Base-by-base conservation (phyloP, 371 early-diverging fungal species). In the Fennellomyces sp. region DNA sequence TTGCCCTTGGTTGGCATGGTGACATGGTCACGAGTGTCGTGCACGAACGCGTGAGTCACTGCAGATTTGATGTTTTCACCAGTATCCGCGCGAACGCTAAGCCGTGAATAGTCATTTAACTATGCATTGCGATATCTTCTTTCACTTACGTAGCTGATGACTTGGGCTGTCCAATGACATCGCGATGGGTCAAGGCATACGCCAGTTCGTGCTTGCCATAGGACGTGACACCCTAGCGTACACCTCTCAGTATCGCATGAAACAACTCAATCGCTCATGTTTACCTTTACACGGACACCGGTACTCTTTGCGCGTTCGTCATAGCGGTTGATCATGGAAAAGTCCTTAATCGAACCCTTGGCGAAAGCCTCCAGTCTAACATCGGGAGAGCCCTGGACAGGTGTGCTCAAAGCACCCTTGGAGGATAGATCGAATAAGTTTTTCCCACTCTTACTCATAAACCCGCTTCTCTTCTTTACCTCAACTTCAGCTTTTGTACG, bases 61-160 rank as follows among this genome's bases (percentile, higher is more conserved):
- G 93, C 75, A 2, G 93, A 86, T 69, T 97, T 97, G 42, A 91
- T 65, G 39, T 89, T 81, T 66, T 91, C 85, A 12, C 95, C 96
- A 7, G 92, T 94, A 39, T 93, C 89, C 26, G 85, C 75, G 36
- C 96, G 90, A 50, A 96, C 83, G 66, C 93, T 93, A 70, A 45
- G 5, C n/a, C n/a, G n/a, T 33, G 27, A 58, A 19, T 21, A 52
- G 36, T 21, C 21, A 41, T 58, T 26, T 19, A 7, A 26, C 3
- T 26, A 28, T 17, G n/a, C n/a, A 42, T 2, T 47, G 17, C 41
- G 17, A 31, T 12, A 56, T 11, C 8, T 11, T 15, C 21, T 47
- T n/a, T 2, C 13, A 29, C 58, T 60, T 82, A 89, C 86, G 83
- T 84, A 47, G 84, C 77, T 11, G 94, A 93, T 1, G 96, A 93